Base-by-base conservation (phyloP, 805 yeast species). In the Spathaspora boniae region DNA sequence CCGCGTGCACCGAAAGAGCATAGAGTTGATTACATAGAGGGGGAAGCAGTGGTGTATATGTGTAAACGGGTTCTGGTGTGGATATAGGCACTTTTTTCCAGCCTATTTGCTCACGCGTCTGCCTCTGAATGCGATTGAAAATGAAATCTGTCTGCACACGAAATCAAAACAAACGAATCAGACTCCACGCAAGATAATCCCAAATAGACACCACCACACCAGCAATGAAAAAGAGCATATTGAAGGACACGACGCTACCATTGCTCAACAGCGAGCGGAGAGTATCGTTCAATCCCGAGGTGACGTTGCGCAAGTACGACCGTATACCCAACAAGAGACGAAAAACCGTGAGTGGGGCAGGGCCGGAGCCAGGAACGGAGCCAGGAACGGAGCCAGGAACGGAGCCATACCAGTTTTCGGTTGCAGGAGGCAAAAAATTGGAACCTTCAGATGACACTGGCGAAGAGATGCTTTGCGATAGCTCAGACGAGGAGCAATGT, bases 231-330 rank as follows among this genome's bases (percentile, higher is more conserved):
- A 53, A 51, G 36, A 45, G 59, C 31, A 54, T 55, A 14, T 40
- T 56, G 11, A 48, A 48, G 26, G 58, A 53, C 25, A 46, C 47
- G 21, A 49, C 58, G 2, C 35, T 51, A 15, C 58, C 58, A 2
- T 29, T 53, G 14, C 32, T 38, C 16, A 42, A 38, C 30, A 45
- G 39, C 18, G 48, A 59, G 24, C 58, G 91, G 38, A 58, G 91
- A 17, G 91, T 84, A 4, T 79, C 87, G 4, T 84, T 84, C 65
- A 89, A 89, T 1, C 84, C 84, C 1, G 85, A 79, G 45, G 86
- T 80, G 0, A 79, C 83, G 3, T 63, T 80, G 26, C 85, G 80
- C 48, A 74, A 78, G 48, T 68, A 71, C 45, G 78, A 60, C 40
- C 53, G 56, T 41, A 58, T 60, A 29, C 62, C 58, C 6, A 36